phyloP scores from a whole-genome alignment of 371 early-diverging fungal species.

The Mortierella sp. region DNA sequence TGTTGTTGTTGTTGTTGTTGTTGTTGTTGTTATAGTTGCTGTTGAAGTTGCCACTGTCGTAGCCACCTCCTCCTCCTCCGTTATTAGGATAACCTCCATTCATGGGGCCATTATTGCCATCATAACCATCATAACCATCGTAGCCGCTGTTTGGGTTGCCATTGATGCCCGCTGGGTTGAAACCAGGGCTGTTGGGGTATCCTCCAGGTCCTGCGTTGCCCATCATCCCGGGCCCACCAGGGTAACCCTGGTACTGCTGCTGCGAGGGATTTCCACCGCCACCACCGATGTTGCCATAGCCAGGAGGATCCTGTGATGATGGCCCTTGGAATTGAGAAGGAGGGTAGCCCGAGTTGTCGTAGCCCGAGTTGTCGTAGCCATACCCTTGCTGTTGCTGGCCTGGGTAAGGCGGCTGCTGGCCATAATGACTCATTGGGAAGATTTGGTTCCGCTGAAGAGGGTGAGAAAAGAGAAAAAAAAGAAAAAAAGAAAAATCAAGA shows the following conservation, averaged over 20 bases:
- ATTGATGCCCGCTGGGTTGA: conserved; percentile 8
- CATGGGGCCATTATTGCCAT: neutral
- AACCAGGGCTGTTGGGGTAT: conserved; percentile 23
- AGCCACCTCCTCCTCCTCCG: neutral
- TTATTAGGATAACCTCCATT: neutral
- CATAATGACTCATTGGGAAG: conserved; percentile 22
- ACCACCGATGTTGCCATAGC: conserved; percentile 2
- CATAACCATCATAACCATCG: neutral
- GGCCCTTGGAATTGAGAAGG: no score
- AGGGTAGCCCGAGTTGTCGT: neutral
- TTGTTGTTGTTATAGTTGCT: conserved; percentile 5
- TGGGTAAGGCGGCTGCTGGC: conserved; percentile 12
- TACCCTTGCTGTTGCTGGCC: conserved; percentile 8
- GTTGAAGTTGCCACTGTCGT: conserved; percentile 2
- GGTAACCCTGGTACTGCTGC: conserved; percentile 33
- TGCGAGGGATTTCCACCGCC: conserved; percentile 5
- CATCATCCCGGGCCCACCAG: conserved; percentile 16
- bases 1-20: neutral
- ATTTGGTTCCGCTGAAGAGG: neutral
- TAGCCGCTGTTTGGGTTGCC: conserved; percentile 7
- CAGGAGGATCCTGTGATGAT: neutral
- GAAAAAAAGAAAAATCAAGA: neutral
- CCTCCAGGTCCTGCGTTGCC: conserved; percentile 1
- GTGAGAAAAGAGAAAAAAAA: neutral
- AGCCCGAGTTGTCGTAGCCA: conserved; percentile 5